Evolutionary conservation across 495 filamentous ascomycete genomes (phyloP).

Genomic region (Lindgomyces ingoldianus): DNA sequence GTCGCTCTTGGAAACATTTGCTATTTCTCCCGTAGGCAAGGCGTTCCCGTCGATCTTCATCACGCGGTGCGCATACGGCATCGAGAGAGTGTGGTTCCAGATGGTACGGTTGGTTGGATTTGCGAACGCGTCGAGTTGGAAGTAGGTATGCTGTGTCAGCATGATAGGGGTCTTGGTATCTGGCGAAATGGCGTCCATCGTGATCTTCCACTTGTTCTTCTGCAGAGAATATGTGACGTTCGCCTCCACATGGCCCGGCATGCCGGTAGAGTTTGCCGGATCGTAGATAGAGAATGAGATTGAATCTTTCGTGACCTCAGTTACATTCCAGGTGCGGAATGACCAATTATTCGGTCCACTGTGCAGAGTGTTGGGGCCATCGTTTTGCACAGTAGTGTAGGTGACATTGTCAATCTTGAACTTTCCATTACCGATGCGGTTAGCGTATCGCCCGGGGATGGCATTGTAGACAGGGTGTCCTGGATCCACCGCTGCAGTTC

Average conservation of each 20-base stretch:
- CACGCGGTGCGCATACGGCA: conserved; percentile 26
- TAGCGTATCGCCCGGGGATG: conserved; percentile 51
- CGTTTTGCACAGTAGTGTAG: conserved; percentile 55
- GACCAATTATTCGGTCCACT: conserved; percentile 64
- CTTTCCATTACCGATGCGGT: conserved; percentile 56
- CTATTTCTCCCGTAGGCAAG: conserved; percentile 33
- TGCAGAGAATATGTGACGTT: conserved; percentile 45
- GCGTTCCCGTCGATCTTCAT: conserved; percentile 26
- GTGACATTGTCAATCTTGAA: conserved; percentile 56
- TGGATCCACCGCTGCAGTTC: conserved; percentile 25
- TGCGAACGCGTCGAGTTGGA: conserved; percentile 38
- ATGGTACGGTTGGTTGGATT: conserved; percentile 50
- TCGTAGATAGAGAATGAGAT: conserved; percentile 34
- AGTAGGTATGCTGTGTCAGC: conserved; percentile 31
- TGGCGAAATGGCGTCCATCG: conserved; percentile 55
- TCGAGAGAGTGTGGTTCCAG: conserved; percentile 44
- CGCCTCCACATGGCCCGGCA: conserved; percentile 32
- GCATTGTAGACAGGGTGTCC: conserved; percentile 42
- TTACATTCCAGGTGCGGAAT: conserved; percentile 39
- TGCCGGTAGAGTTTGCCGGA: conserved; percentile 28
- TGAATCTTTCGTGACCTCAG: conserved; percentile 22
- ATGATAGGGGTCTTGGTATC: conserved; percentile 50
- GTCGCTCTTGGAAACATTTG: conserved; percentile 13
- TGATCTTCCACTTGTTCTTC: conserved; percentile 54
- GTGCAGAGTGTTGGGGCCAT: conserved; percentile 61